A percentile compares a stretch with the other conserved stretches of the same genome.
Evolutionary conservation across 441 rosid genomes (phyloP).

Genomic region (Gossypium davidsonii): DNA sequence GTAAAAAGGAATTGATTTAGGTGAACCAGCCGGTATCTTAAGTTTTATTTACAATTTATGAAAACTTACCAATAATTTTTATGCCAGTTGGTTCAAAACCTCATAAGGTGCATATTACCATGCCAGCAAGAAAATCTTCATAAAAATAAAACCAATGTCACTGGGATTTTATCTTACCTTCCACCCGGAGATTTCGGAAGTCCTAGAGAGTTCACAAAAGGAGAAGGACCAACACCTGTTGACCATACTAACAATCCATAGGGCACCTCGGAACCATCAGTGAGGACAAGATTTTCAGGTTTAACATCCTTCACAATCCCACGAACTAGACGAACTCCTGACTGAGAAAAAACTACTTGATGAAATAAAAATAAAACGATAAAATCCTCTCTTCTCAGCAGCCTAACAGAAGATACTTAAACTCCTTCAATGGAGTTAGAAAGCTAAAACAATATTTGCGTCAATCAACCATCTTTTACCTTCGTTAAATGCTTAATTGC

Average conservation of each 20-base stretch:
- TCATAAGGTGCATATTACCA: not conserved
- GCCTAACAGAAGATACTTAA: not conserved
- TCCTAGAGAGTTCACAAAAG: slow-evolving; percentile 55
- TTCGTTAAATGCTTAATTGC: slow-evolving; percentile 79
- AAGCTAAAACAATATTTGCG: not conserved
- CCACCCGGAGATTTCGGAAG: slow-evolving; percentile 85
- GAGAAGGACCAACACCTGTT: slow-evolving; percentile 86
- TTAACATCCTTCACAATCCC: slow-evolving; percentile 83
- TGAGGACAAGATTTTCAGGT: slow-evolving; percentile 61
- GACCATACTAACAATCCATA: slow-evolving; percentile 89
- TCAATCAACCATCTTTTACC: slow-evolving; percentile 13
- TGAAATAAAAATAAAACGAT: not conserved
- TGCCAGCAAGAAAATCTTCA: not conserved
- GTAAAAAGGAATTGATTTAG: not conserved
- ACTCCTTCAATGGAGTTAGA: not conserved
- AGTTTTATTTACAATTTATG: not conserved
- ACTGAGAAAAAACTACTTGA: slow-evolving; percentile 37
- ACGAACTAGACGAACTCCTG: slow-evolving; percentile 77
- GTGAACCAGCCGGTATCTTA: not conserved
- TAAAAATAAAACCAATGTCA: not conserved
- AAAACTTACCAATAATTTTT: not conserved
- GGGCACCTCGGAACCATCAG: slow-evolving; percentile 77
- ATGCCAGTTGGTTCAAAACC: not conserved
- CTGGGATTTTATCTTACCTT: slow-evolving; percentile 36
- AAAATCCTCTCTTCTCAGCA: not conserved